phyloP scores from a whole-genome alignment of 805 yeast genomes.

The Candida odintsovae region DNA sequence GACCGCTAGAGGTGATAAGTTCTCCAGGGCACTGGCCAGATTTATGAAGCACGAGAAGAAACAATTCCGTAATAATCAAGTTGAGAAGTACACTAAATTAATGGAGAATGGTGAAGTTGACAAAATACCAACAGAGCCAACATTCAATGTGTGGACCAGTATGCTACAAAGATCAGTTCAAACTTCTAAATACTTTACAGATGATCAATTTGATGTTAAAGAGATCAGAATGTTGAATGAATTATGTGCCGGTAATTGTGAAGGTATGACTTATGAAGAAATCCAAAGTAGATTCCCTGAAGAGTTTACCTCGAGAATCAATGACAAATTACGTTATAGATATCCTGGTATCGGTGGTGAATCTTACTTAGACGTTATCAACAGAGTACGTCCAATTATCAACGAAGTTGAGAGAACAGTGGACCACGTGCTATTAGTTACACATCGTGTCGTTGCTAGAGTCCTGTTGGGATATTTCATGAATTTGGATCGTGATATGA shows the following conservation, averaged over 20 bases:
- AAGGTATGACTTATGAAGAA: conserved; percentile 88
- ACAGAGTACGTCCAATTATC: conserved; percentile 81
- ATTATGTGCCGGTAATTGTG: conserved; percentile 87
- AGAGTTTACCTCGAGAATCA: conserved; percentile 72
- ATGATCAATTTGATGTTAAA: conserved; percentile 66
- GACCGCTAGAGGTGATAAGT: conserved; percentile 73
- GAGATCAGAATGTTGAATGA: conserved; percentile 93
- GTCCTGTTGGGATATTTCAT: conserved; percentile 84
- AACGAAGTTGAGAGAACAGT: conserved; percentile 90
- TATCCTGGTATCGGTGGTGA: conserved; percentile 99
- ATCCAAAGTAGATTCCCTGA: conserved; percentile 67
- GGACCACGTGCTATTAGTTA: conserved; percentile 74
- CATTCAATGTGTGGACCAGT: conserved; percentile 89
- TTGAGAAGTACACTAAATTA: conserved; percentile 40
- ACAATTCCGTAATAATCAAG: conserved; percentile 60
- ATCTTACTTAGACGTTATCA: conserved; percentile 88
- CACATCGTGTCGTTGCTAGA: conserved; percentile 89
- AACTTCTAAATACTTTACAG: conserved; percentile 73
- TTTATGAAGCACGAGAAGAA: conserved; percentile 69
- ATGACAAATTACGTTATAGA: conserved; percentile 76
- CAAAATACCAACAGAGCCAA: conserved; percentile 54
- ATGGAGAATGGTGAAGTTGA: conserved; percentile 28
- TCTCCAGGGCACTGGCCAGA: conserved; percentile 63
- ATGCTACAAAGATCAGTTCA: conserved; percentile 76
- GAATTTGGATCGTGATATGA: conserved; percentile 71